phyloP scores from a whole-genome alignment of 2,329 filamentous ascomycete species.

The Arthrobotrys iridis region DNA sequence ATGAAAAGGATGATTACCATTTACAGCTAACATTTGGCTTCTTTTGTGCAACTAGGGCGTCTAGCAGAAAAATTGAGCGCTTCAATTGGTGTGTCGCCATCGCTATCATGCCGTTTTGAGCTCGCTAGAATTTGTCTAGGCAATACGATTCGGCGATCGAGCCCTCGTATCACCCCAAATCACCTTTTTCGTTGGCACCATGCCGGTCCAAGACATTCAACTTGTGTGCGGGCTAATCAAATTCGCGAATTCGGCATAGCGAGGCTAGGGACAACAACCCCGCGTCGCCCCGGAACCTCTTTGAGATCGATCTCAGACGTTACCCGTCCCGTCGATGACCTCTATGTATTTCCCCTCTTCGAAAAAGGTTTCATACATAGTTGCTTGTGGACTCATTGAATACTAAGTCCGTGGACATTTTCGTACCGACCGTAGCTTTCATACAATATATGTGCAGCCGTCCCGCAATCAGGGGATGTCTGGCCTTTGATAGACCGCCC shows the following conservation, averaged over 20 bases:
- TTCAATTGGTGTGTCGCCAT: constrained; percentile 20
- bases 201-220: constrained; percentile 40
- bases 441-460: background rate
- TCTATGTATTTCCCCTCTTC: constrained; percentile 1
- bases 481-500: background rate
- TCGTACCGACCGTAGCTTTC: background rate
- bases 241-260: background rate
- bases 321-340: constrained; percentile 15
- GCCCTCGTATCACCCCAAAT: constrained; percentile 24
- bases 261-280: background rate
- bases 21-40: background rate
- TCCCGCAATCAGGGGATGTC: constrained; percentile 6
- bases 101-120: background rate
- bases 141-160: constrained; percentile 46
- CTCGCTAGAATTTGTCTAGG: constrained; percentile 14
- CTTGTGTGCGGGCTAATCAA: constrained; percentile 32
- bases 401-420: background rate
- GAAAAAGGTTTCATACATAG: background rate
- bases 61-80: constrained; percentile 9
- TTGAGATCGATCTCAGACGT: constrained; percentile 4
- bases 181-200: constrained; percentile 13
- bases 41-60: constrained; percentile 29
- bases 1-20: background rate
- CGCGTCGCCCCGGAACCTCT: constrained; percentile 29
- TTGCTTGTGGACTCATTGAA: background rate